These are phyloP conservation scores for Saccharomycopsis sp. DNA, from an alignment of 805 yeast species.

Conservation along the genomic window DNA sequence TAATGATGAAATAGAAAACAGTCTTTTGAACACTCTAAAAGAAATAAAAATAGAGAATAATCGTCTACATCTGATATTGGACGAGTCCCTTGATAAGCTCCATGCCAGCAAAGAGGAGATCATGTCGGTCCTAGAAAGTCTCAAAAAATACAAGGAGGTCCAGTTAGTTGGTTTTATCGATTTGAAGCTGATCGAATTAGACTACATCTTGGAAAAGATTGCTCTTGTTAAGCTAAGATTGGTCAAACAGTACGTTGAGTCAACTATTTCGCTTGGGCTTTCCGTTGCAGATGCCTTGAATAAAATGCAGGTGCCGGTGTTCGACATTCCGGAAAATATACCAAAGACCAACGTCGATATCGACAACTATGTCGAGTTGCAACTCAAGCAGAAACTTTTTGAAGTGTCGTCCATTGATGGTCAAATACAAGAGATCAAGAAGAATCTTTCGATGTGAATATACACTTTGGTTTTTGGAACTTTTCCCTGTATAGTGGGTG, in stretches of 20 bases:
- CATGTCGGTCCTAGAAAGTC: conserved; percentile 3
- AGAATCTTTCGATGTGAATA: conserved; percentile 1
- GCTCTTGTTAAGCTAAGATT: not conserved
- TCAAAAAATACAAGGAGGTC: conserved; percentile 7
- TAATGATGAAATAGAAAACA: conserved; percentile 13
- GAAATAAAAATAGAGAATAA: conserved; percentile 10
- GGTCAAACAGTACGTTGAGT: not conserved
- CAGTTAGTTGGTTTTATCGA: conserved; percentile 1
- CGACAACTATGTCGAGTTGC: not conserved
- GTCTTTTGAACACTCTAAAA: conserved; percentile 4
- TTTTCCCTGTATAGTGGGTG: not conserved
- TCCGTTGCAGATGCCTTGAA: not conserved
- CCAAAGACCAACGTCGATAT: not conserved
- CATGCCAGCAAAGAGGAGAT: conserved; percentile 4
- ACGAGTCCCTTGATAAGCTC: conserved; percentile 2
- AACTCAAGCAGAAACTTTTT: conserved; percentile 3
- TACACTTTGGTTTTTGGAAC: not conserved
- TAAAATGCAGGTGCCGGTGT: not conserved
- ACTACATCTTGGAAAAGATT: conserved; percentile 1
- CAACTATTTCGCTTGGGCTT: not conserved
- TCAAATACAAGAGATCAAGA: conserved; percentile 10
- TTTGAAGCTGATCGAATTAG: conserved; percentile 3
- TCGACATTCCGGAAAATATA: not conserved
- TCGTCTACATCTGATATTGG: conserved; percentile 1
- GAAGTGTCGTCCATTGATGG: conserved; percentile 8